Evolutionary conservation across 768 basidiomycete genomes (phyloP).

Genomic region (Sarcodon aspratus): DNA sequence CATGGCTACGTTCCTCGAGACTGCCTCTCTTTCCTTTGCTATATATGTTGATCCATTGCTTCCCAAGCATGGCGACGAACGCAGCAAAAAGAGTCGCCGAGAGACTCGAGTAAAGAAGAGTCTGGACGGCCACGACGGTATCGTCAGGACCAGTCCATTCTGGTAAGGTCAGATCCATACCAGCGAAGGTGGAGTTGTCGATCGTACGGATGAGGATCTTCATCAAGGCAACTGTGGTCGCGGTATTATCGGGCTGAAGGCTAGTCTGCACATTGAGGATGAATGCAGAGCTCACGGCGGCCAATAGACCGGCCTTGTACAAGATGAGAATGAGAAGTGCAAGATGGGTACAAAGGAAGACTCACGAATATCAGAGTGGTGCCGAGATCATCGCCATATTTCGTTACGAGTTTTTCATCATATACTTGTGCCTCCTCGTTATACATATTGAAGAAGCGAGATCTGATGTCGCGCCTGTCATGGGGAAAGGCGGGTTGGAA

Average conservation of each 20-base stretch:
- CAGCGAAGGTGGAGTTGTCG: slow-evolving; percentile 4
- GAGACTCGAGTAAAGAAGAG: slow-evolving; percentile 11
- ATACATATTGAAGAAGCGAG: background rate
- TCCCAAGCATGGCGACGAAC: slow-evolving; percentile 11
- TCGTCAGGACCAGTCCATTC: slow-evolving; percentile 9
- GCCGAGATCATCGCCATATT: background rate
- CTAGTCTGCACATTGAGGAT: slow-evolving; percentile 13
- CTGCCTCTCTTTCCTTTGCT: slow-evolving; percentile 3
- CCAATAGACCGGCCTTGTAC: slow-evolving; percentile 18
- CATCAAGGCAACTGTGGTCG: slow-evolving; percentile 7
- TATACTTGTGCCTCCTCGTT: background rate
- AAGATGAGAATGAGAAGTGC: background rate
- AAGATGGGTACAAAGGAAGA: background rate
- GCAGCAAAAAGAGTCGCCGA: slow-evolving; percentile 13
- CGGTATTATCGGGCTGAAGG: slow-evolving; percentile 9
- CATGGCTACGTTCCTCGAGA: slow-evolving; percentile 7
- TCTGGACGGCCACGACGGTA: slow-evolving; percentile 8
- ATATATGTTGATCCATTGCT: slow-evolving; percentile 6
- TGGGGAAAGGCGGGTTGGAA: background rate
- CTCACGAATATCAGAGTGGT: background rate
- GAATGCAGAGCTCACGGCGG: slow-evolving; percentile 17
- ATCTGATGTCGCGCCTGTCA: background rate
- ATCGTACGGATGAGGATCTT: slow-evolving; percentile 4
- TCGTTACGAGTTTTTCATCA: background rate
- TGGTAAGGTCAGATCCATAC: slow-evolving; percentile 1